phyloP scores from a whole-genome alignment of 768 basidiomycete genomes.

The Pisolithus marmoratus region DNA sequence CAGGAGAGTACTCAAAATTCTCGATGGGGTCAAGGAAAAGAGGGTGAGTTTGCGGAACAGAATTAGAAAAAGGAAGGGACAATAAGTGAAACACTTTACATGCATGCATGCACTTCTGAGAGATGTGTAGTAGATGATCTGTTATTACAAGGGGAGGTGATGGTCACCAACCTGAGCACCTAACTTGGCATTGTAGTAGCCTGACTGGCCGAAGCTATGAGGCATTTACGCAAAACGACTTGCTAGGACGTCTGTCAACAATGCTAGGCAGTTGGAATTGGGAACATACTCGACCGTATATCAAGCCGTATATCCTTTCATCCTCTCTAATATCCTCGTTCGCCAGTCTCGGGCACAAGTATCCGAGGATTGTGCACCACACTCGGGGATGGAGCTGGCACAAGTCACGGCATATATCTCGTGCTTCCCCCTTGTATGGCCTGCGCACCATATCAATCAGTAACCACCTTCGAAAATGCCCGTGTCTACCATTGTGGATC shows the following conservation, averaged over 20 bases:
- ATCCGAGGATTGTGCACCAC: conserved; percentile 89
- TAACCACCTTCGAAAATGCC: conserved; percentile 99
- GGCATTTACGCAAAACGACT: too few relatives aligned
- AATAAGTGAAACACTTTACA: background rate
- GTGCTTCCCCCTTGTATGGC: conserved; percentile 98
- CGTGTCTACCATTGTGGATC: conserved; percentile 98
- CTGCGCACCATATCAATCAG: too few relatives aligned
- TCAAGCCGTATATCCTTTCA: conserved; percentile 98
- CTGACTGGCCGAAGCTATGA: too few relatives aligned
- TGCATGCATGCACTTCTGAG: background rate
- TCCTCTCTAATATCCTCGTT: conserved; percentile 96
- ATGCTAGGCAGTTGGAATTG: conserved; percentile 94
- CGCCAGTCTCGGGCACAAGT: conserved; percentile 90
- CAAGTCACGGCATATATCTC: conserved; percentile 94
- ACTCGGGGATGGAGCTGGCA: conserved; percentile 93
- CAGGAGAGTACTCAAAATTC: background rate
- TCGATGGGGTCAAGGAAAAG: background rate
- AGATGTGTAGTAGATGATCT: background rate
- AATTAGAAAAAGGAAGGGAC: background rate
- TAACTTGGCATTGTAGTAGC: too few relatives aligned
- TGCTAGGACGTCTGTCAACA: conserved; percentile 83
- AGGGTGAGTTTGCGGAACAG: background rate
- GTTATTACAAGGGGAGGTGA: background rate
- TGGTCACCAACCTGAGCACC: too few relatives aligned
- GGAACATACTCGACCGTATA: conserved; percentile 98